Conservation (phyloP, 352 stramenopile genomes). For the Globisporangium cystogenes region DNA sequence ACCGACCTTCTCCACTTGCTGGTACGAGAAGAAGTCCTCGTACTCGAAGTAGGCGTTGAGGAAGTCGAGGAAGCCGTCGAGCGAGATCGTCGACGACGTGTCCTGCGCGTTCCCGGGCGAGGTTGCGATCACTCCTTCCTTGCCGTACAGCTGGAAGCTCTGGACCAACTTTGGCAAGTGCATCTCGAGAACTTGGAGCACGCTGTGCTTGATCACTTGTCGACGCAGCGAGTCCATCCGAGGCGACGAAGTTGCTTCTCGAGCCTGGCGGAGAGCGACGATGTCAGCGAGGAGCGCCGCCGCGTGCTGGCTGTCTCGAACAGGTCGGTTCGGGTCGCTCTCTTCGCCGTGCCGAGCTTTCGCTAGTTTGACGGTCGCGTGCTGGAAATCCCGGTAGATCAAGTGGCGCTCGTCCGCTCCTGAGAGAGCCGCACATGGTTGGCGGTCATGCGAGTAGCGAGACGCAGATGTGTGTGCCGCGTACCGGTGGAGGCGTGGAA, state of each 20-base stretch:
- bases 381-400: constrained; percentile 54
- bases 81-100: constrained; percentile 32
- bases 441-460: too few relatives aligned
- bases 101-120: constrained; percentile 10
- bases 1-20: constrained; percentile 29
- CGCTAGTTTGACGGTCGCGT: constrained; percentile 38
- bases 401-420: constrained; percentile 39
- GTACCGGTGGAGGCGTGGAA: constrained; percentile 51
- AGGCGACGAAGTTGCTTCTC: background rate
- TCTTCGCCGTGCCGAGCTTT: background rate
- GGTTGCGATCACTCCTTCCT: constrained; percentile 15
- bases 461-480: background rate
- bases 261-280: background rate
- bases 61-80: constrained; percentile 75
- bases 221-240: constrained; percentile 40
- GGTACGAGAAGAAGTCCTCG: constrained; percentile 59
- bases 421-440: too few relatives aligned
- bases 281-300: constrained; percentile 32
- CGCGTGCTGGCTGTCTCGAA: constrained; percentile 23
- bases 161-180: constrained; percentile 39
- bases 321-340: background rate
- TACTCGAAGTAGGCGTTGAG: constrained; percentile 78
- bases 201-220: constrained; percentile 39
- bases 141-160: constrained; percentile 59
- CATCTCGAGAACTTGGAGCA: constrained; percentile 41